Conservation (phyloP, 495 filamentous ascomycete genomes). For the Daldinia caldariorum region DNA sequence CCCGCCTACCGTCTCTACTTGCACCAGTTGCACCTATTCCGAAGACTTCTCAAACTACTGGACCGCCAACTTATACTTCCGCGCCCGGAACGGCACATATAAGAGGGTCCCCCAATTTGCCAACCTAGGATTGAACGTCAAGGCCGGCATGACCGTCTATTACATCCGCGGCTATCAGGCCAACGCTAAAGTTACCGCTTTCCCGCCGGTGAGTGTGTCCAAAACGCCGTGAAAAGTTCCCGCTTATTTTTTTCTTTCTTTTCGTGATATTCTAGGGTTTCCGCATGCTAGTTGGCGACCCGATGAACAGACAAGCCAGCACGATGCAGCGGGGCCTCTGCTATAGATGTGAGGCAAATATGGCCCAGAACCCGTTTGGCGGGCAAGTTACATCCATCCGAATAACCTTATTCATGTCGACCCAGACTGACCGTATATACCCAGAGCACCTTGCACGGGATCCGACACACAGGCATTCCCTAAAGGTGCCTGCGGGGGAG, state of each 20-base stretch:
- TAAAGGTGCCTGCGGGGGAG: conserved; percentile 53
- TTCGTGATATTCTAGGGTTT: conserved; percentile 46
- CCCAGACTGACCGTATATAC: neutral
- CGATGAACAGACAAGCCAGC: conserved; percentile 40
- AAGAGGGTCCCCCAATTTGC: conserved; percentile 52
- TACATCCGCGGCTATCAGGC: conserved; percentile 61
- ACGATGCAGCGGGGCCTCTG: conserved; percentile 57
- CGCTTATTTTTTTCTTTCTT: conserved; percentile 20
- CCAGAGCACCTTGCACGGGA: conserved; percentile 60
- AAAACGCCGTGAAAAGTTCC: neutral
- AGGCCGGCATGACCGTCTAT: conserved; percentile 57
- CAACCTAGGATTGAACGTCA: conserved; percentile 50
- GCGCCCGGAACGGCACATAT: conserved; percentile 52
- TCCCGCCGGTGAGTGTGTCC: conserved; percentile 51
- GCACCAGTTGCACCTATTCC: conserved; percentile 51
- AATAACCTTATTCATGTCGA: too few species aligned
- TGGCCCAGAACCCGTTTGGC: conserved; percentile 59
- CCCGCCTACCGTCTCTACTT: conserved; percentile 50
- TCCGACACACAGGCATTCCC: conserved; percentile 58
- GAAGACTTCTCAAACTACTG: conserved; percentile 59
- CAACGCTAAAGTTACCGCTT: conserved; percentile 57
- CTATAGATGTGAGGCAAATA: conserved; percentile 60
- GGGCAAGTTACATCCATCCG: conserved; percentile 16
- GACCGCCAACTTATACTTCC: conserved; percentile 56
- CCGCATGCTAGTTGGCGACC: conserved; percentile 58